phyloP scores from a whole-genome alignment of 495 filamentous ascomycete genomes.

The Usnea hakonensis region DNA sequence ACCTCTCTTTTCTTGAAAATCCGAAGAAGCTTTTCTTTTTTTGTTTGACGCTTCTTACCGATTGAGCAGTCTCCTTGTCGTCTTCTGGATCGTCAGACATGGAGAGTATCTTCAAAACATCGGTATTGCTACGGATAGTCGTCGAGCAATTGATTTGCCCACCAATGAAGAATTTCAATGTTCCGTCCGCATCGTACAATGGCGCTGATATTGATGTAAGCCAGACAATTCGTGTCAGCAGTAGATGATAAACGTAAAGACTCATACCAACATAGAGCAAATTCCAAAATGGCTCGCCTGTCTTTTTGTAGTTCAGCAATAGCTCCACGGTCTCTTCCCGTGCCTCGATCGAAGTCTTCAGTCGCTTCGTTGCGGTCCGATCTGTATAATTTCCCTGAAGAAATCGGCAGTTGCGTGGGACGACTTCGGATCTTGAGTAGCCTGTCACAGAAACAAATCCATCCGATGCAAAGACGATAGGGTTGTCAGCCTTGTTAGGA shows the following conservation, averaged over 20 bases:
- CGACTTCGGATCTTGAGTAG: constrained; percentile 39
- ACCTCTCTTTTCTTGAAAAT: constrained; percentile 27
- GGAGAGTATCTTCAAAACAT: constrained; percentile 43
- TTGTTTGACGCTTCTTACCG: constrained; percentile 15
- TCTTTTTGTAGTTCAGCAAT: constrained; percentile 44
- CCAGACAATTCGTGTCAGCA: neutral
- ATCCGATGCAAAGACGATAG: constrained; percentile 45
- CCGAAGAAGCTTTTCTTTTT: constrained; percentile 27
- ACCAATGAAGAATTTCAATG: constrained; percentile 42
- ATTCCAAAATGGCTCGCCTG: constrained; percentile 50
- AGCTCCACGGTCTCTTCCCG: constrained; percentile 44
- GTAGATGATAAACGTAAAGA: neutral
- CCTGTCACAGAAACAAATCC: constrained; percentile 43
- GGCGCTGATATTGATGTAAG: constrained; percentile 31
- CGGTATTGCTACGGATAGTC: constrained; percentile 40
- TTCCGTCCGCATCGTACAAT: constrained; percentile 37
- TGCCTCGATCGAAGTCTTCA: constrained; percentile 35
- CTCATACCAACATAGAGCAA: constrained; percentile 38
- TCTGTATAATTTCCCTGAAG: constrained; percentile 45
- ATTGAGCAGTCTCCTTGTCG: constrained; percentile 11
- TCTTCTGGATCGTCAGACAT: constrained; percentile 26
- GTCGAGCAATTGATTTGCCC: constrained; percentile 51
- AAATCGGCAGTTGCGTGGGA: constrained; percentile 44
- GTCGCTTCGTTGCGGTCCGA: constrained; percentile 29
- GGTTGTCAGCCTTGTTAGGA: constrained; percentile 42